These are phyloP conservation scores for Panaeolus cyanescens DNA, from an alignment of 768 basidiomycete genomes.

Conservation along the genomic window DNA sequence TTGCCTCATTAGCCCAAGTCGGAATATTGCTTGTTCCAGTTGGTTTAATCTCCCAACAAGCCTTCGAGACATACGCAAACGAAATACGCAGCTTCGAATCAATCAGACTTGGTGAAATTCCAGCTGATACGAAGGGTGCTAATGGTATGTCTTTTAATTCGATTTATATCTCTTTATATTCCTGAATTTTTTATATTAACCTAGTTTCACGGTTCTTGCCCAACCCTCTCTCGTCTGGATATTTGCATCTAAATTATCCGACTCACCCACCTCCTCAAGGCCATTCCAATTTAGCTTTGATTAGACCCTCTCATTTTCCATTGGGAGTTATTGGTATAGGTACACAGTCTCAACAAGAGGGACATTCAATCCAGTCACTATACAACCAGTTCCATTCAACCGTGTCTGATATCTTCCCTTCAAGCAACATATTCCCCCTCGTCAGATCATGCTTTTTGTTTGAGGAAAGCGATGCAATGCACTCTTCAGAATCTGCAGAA, in stretches of 20 bases:
- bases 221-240: conserved; percentile 69
- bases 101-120: conserved; percentile 82
- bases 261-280: conserved; percentile 74
- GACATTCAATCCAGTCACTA: conserved; percentile 52
- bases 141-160: conserved; percentile 53
- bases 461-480: conserved; percentile 65
- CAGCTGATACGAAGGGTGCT: conserved; percentile 76
- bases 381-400: conserved; percentile 67
- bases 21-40: conserved; percentile 87
- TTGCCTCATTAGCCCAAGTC: conserved; percentile 84
- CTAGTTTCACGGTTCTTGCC: conserved; percentile 80
- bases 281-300: conserved; percentile 66
- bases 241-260: conserved; percentile 79
- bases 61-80: conserved; percentile 73
- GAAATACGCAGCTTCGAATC: conserved; percentile 75
- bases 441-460: conserved; percentile 86
- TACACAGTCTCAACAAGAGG: conserved; percentile 51
- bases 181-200: conserved; percentile 5
- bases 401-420: conserved; percentile 67
- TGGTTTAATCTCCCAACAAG: conserved; percentile 66
- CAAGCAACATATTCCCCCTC: conserved; percentile 70
- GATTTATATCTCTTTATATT: not conserved
- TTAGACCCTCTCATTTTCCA: conserved; percentile 81
- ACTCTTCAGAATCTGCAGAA: conserved; percentile 57
- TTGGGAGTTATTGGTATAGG: conserved; percentile 89